Percentiles rank a stretch among this genome's conserved stretches.
Evolutionary conservation across 192 early-diverging fungal species (phyloP).

Genomic region (Pecoramyces ruminantium): DNA sequence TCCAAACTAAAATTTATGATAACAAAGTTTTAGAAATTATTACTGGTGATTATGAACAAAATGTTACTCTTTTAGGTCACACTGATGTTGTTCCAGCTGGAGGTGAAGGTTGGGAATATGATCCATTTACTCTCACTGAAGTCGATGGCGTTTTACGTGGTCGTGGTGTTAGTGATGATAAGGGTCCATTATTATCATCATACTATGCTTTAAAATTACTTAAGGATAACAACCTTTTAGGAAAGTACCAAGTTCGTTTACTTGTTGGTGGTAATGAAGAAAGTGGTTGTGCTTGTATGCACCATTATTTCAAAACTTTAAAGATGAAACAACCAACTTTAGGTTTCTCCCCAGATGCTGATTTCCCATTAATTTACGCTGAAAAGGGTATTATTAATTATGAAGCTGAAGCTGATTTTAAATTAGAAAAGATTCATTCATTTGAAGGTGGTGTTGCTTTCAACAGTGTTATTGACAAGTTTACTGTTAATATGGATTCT

Average conservation of each 20-base stretch:
- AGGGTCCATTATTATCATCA: conserved; percentile 55
- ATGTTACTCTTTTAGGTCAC: conserved; percentile 27
- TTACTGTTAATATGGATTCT: not conserved
- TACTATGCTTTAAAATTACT: conserved; percentile 31
- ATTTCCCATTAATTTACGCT: not conserved
- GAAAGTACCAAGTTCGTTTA: not conserved
- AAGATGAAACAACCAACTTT: not conserved
- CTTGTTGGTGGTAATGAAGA: not conserved
- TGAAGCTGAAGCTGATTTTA: not conserved
- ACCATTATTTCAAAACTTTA: not conserved
- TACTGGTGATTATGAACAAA: not conserved
- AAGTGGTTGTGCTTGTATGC: not conserved
- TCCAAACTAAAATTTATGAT: not conserved
- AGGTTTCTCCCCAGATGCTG: not conserved
- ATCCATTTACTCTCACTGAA: conserved; percentile 46
- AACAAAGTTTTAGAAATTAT: not conserved
- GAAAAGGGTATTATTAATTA: not conserved
- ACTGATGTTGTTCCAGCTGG: conserved; percentile 68
- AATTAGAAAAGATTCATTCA: not conserved
- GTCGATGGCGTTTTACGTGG: conserved; percentile 58
- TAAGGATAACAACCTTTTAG: not conserved
- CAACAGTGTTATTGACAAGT: not conserved
- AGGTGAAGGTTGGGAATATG: conserved; percentile 36
- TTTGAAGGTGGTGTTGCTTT: not conserved
- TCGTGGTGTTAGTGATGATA: conserved; percentile 64